Base-by-base conservation (phyloP, 2,329 filamentous ascomycete species). In the Penicillium corylophilum region DNA sequence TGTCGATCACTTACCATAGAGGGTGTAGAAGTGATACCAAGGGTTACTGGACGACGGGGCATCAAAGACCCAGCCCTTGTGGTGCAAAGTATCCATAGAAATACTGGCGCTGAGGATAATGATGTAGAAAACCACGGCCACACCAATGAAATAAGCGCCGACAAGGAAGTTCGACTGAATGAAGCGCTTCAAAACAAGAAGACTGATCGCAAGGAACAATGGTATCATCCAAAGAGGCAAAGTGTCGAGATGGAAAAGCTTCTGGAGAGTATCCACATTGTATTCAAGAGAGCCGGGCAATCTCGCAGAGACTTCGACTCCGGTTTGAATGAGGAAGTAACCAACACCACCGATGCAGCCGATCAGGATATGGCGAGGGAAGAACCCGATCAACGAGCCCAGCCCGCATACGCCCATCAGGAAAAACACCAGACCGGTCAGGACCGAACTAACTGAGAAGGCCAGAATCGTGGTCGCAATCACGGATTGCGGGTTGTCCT, bases 321-420 rank as follows among this genome's bases (percentile, higher is more conserved):
- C 94, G 6, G 94, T 99, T 46, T 90, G 84, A 45, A 96, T 79
- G 18, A 99, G 79, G 72, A 99, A 99, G 82, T 91, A 96, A 5
- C 94, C 94, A 8, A 99, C 94, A 56, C 94, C 94, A 39, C 94
- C 94, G 60, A 99, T 97, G 66, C 94, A 99, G 48, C 94, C 94
- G 56, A 96, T 95, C 28, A 99, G 77, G 61, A 99, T 99, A 63
- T 96, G 93, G 40, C 94, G 85, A 5, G 94, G 94, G 62, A 99
- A 97, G 74, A 99, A 99, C 53, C 92, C 94, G 55, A 97, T 91
- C 55, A 99, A 83, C 56, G 92, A 95, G 28, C 94, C 94, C 48
- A 97, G 84, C 64, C 85, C 86, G 74, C 92, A 95, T 31, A 82
- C 82, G 46, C 94, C 94, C 79, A 99, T 93, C 9, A 89, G 76